Evolutionary conservation across 495 filamentous ascomycete species (phyloP).

Genomic region (Penicillium coffeae): DNA sequence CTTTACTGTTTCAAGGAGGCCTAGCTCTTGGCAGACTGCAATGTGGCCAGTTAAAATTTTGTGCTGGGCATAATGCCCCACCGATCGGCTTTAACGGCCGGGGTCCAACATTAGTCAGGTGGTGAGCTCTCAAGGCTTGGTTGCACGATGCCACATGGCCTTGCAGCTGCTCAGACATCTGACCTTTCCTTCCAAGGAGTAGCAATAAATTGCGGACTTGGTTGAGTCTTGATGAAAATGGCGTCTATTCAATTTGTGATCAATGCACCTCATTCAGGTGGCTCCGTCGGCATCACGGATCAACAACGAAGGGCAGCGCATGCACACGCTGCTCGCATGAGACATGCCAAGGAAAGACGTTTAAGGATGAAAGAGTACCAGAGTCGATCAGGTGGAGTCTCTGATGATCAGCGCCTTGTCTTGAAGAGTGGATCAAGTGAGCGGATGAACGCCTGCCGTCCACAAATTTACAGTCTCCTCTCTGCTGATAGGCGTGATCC

Average conservation of each 20-base stretch:
- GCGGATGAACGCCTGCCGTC: background rate
- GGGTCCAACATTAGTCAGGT: background rate
- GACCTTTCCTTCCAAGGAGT: too few species aligned
- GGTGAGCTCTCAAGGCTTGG: background rate
- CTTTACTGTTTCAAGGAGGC: background rate
- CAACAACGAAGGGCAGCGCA: slow-evolving; percentile 20
- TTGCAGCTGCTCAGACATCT: too few species aligned
- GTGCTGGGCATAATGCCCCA: background rate
- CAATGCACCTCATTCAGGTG: background rate
- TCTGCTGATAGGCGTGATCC: slow-evolving; percentile 9
- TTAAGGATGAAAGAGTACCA: slow-evolving; percentile 20
- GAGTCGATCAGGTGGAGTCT: slow-evolving; percentile 9
- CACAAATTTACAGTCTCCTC: background rate
- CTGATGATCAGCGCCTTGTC: background rate
- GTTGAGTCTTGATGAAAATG: too few species aligned
- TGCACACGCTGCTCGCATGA: slow-evolving; percentile 20
- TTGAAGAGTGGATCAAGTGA: background rate
- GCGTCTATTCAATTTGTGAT: background rate
- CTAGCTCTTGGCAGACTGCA: background rate
- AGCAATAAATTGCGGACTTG: too few species aligned
- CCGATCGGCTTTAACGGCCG: background rate
- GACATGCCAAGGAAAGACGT: slow-evolving; percentile 18
- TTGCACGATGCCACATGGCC: too few species aligned
- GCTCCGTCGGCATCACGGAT: background rate
- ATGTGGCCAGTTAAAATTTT: background rate